Percentiles rank a stretch among this genome's conserved stretches.
Conservation (phyloP, 352 stramenopile species). For the Phytopythium sindhum region DNA sequence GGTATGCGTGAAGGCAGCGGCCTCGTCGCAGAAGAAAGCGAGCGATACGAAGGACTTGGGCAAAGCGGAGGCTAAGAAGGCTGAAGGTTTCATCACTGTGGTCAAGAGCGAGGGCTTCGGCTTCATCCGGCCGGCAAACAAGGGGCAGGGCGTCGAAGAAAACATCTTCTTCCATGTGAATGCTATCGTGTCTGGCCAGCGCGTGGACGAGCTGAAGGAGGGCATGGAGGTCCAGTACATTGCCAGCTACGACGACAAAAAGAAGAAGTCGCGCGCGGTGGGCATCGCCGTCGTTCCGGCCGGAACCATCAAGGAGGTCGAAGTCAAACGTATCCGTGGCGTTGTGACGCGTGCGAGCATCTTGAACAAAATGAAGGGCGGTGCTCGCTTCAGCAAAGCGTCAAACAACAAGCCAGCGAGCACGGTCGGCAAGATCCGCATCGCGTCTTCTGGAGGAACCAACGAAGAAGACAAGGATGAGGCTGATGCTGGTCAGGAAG, state of each 20-base stretch:
- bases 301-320: slow-evolving; percentile 56
- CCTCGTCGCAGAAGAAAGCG: slow-evolving; percentile 10
- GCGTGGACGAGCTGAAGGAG: slow-evolving; percentile 53
- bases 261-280: slow-evolving; percentile 62
- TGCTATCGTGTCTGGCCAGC: slow-evolving; percentile 53
- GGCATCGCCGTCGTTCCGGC: slow-evolving; percentile 44
- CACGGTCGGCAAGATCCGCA: slow-evolving; percentile 54
- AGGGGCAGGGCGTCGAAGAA: slow-evolving; percentile 33
- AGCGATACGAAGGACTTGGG: slow-evolving; percentile 15
- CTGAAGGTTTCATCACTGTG: slow-evolving; percentile 59
- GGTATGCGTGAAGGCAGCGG: slow-evolving; percentile 32
- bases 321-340: slow-evolving; percentile 32
- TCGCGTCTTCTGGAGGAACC: slow-evolving; percentile 1
- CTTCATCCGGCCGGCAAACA: slow-evolving; percentile 63
- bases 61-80: slow-evolving; percentile 15
- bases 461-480: slow-evolving; percentile 8
- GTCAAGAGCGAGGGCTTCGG: slow-evolving; percentile 73
- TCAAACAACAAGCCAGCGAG: slow-evolving; percentile 34
- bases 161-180: slow-evolving; percentile 84
- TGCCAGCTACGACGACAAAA: slow-evolving; percentile 61
- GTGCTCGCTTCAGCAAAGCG: slow-evolving; percentile 33
- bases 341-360: slow-evolving; percentile 65
- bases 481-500: slow-evolving; percentile 4
- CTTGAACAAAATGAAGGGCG: slow-evolving; percentile 43
- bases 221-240: slow-evolving; percentile 70